phyloP scores from a whole-genome alignment of 352 stramenopile genomes.

The Phytophthora europaea region DNA sequence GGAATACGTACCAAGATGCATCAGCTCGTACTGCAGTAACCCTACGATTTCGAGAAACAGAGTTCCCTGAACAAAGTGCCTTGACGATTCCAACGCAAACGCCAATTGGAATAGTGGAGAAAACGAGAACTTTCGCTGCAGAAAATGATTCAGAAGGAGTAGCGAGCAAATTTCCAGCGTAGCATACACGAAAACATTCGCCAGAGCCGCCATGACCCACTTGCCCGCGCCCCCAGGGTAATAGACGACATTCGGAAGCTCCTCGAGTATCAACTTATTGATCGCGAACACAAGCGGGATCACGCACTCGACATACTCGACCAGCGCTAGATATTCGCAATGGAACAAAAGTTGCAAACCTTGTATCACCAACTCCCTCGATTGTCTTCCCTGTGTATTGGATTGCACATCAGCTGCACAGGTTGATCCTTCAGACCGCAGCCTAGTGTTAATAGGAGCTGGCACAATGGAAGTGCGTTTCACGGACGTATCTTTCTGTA shows the following conservation, averaged over 20 bases:
- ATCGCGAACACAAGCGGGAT: constrained; percentile 36
- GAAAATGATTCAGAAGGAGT: constrained; percentile 23
- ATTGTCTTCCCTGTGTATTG: background rate
- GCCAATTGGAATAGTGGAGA: constrained; percentile 37
- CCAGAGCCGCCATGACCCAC: background rate
- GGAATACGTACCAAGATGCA: background rate
- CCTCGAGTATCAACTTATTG: constrained; percentile 40
- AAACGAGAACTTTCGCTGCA: constrained; percentile 38
- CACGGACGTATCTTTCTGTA: background rate
- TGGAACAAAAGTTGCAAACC: constrained; percentile 36
- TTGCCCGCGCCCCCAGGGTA: constrained; percentile 23
- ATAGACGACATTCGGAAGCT: constrained; percentile 42
- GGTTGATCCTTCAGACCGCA: background rate
- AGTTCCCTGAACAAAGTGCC: background rate
- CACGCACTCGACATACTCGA: constrained; percentile 46
- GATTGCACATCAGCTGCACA: background rate
- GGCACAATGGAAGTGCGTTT: background rate
- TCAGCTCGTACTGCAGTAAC: background rate
- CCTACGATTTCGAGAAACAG: background rate
- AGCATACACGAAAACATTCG: constrained; percentile 24
- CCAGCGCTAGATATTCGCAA: constrained; percentile 21
- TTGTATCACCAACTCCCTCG: background rate
- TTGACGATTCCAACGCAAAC: constrained; percentile 45
- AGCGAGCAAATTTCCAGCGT: constrained; percentile 41
- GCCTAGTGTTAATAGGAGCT: background rate